These are phyloP conservation scores for Echeveria elegans DNA, from an alignment of 164 flowering plant genomes.

Conservation along the genomic window DNA sequence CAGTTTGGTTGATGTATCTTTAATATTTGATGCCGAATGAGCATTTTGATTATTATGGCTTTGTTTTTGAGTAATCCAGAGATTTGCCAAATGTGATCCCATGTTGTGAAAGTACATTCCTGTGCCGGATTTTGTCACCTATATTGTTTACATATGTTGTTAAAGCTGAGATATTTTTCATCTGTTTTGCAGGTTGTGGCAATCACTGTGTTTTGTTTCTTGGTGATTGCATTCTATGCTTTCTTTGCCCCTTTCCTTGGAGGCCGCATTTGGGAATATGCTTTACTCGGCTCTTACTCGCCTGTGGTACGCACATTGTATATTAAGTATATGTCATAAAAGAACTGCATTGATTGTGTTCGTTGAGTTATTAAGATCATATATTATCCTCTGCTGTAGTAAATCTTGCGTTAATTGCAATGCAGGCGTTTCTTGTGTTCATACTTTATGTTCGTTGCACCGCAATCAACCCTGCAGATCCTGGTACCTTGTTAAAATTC, in stretches of 20 bases:
- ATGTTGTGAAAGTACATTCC: no score
- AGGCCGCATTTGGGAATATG: constrained; percentile 67
- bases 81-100: background rate
- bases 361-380: background rate
- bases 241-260: constrained; percentile 98
- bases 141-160: background rate
- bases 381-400: background rate
- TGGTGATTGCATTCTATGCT: constrained; percentile 89
- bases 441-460: constrained; percentile 85
- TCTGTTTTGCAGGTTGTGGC: constrained; percentile 62
- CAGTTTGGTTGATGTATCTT: background rate
- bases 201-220: constrained; percentile 81
- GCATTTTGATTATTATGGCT: background rate
- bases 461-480: constrained; percentile 96
- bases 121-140: background rate
- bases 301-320: constrained; percentile 60
- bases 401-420: constrained; percentile 6
- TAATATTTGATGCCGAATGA: background rate
- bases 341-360: background rate
- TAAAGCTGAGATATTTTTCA: background rate
- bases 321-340: background rate
- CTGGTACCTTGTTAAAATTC: constrained; percentile 66
- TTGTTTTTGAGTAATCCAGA: background rate
- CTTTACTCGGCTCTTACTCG: constrained; percentile 48
- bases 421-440: constrained; percentile 83